Conservation (phyloP, 176 grass and related monocot species). For the Panicum miliaceum region DNA sequence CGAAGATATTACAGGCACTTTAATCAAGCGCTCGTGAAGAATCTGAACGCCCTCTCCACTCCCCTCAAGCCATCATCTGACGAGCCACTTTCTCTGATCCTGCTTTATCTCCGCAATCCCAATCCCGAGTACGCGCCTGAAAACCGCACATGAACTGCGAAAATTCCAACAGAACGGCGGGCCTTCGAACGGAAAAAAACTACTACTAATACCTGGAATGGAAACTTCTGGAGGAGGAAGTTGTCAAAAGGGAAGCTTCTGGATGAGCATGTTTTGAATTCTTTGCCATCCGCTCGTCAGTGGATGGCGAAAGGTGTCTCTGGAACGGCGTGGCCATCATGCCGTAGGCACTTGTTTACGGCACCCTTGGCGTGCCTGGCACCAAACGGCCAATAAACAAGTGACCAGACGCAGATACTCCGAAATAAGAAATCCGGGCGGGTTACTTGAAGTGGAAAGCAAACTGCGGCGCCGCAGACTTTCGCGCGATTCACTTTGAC, state of each 20-base stretch:
- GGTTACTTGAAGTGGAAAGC: constrained; percentile 37
- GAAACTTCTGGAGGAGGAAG: constrained; percentile 29
- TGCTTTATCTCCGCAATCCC: background rate
- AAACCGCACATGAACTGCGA: background rate
- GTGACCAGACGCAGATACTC: background rate
- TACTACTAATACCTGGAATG: background rate
- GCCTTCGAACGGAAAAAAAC: constrained; percentile 1
- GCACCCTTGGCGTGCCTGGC: background rate
- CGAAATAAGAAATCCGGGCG: background rate
- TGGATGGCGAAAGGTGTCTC: constrained; percentile 20
- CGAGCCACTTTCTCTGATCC: background rate
- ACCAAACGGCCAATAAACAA: constrained; percentile 3
- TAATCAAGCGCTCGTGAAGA: background rate
- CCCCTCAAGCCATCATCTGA: constrained; percentile 6
- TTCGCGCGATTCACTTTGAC: background rate
- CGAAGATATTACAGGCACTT: background rate
- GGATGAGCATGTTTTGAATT: background rate
- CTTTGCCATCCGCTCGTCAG: background rate
- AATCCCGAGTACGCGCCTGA: background rate
- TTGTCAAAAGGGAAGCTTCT: constrained; percentile 20
- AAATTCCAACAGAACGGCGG: background rate
- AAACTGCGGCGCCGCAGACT: background rate
- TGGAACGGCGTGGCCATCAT: background rate
- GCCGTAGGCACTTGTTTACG: background rate
- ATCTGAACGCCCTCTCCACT: background rate